phyloP scores from a whole-genome alignment of 495 filamentous ascomycete genomes.

The Jackrogersella multiformis region DNA sequence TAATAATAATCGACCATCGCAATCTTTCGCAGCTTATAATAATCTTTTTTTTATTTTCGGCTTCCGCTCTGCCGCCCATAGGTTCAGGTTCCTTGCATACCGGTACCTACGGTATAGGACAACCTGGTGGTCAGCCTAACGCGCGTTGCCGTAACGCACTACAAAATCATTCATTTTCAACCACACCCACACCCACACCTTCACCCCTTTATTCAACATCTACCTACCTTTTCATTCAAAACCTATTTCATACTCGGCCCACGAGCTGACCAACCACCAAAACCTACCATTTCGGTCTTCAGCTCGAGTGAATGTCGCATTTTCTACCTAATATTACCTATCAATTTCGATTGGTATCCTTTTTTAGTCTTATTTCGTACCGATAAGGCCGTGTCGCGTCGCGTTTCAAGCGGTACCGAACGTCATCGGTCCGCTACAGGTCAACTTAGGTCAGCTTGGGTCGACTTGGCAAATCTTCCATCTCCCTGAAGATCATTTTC shows the following conservation, averaged over 20 bases:
- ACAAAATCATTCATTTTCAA: constrained; percentile 11
- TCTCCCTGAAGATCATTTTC: constrained; percentile 40
- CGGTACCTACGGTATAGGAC: background rate
- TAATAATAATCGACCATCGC: background rate
- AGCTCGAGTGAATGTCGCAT: constrained; percentile 24
- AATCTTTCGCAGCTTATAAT: background rate
- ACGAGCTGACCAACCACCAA: constrained; percentile 34
- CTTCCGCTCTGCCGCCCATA: background rate
- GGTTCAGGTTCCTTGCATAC: constrained; percentile 37
- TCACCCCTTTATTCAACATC: constrained; percentile 9
- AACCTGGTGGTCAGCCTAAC: constrained; percentile 32
- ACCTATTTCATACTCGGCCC: constrained; percentile 23
- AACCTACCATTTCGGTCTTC: constrained; percentile 1
- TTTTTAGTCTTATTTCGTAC: constrained; percentile 20
- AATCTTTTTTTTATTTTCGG: background rate
- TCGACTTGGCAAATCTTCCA: constrained; percentile 22
- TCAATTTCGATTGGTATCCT: constrained; percentile 42
- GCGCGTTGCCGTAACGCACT: constrained; percentile 35
- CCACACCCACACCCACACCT: constrained; percentile 2
- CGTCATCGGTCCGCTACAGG: constrained; percentile 36
- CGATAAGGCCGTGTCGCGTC: constrained; percentile 22
- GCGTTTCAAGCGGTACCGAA: constrained; percentile 34
- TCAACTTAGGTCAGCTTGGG: background rate
- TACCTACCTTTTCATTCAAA: constrained; percentile 23
- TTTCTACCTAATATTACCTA: constrained; percentile 25